These are phyloP conservation scores for Clathrospora elynae DNA, from an alignment of 2,329 filamentous ascomycete genomes.

Conservation along the genomic window DNA sequence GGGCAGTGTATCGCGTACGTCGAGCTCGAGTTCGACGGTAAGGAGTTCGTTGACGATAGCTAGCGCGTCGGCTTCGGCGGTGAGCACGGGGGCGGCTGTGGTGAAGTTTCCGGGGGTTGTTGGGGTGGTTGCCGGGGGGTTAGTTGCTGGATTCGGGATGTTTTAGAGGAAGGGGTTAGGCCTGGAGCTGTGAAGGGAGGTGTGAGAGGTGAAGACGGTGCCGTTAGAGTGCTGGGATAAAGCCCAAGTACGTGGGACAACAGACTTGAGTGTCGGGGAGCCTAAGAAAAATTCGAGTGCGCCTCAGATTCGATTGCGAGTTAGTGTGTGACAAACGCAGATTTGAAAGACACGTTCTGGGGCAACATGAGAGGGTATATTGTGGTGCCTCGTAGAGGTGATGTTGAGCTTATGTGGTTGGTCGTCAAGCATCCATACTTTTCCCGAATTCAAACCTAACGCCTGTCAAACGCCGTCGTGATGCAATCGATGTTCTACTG, in stretches of 20 bases:
- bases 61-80: constrained; percentile 17
- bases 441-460: constrained; percentile 24
- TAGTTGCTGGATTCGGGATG: constrained; percentile 30
- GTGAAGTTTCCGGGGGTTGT: constrained; percentile 21
- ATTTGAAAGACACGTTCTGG: constrained; percentile 1
- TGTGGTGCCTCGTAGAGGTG: constrained; percentile 24
- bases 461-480: constrained; percentile 33
- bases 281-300: neutral
- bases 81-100: constrained; percentile 27
- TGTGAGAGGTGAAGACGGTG: neutral
- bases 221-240: neutral
- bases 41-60: constrained; percentile 13
- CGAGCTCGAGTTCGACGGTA: constrained; percentile 10
- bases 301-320: neutral
- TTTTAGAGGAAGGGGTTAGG: constrained; percentile 3
- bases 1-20: constrained; percentile 12
- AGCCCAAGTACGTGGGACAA: neutral
- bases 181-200: no score
- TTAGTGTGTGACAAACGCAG: neutral
- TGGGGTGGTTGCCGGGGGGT: constrained; percentile 26
- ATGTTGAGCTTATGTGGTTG: constrained; percentile 13
- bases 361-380: constrained; percentile 35
- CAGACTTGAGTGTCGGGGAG: neutral
- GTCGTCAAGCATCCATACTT: constrained; percentile 21
- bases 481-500: constrained; percentile 20